Evolutionary conservation across 2,329 filamentous ascomycete species (phyloP).

Genomic region (Fusarium scirpi): DNA sequence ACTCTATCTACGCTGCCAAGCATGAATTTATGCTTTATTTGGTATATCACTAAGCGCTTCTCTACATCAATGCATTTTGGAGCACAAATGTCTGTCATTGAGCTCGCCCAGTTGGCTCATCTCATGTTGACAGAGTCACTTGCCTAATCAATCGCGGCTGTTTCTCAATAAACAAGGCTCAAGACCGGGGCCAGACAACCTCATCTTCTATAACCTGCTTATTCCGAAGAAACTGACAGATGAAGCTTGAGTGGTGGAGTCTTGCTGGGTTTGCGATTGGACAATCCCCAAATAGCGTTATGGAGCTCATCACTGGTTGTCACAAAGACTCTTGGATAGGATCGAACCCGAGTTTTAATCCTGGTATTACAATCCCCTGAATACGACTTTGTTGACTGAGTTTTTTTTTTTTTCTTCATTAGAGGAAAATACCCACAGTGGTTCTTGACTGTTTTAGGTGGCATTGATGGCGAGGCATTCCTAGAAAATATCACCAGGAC

Average conservation of each 20-base stretch:
- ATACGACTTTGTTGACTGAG: conserved; percentile 1
- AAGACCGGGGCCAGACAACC: not conserved
- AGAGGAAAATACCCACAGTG: not conserved
- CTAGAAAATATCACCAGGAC: not conserved
- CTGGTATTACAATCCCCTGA: conserved; percentile 9
- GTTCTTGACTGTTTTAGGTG: not conserved
- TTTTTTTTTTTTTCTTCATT: not conserved
- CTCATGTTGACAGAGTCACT: conserved; percentile 2
- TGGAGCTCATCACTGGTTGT: conserved; percentile 17
- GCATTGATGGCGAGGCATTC: not conserved
- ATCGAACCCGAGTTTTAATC: conserved; percentile 21
- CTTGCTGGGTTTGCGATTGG: conserved; percentile 4
- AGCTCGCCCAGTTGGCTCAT: conserved; percentile 32
- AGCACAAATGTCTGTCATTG: conserved; percentile 33
- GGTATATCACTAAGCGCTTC: not conserved
- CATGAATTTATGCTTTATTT: conserved; percentile 8
- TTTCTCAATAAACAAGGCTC: conserved; percentile 3
- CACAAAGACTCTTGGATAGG: conserved; percentile 21
- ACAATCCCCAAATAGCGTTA: conserved; percentile 18
- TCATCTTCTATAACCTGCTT: not conserved
- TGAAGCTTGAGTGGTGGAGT: conserved; percentile 20
- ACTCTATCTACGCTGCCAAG: conserved; percentile 3
- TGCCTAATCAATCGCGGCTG: conserved; percentile 16
- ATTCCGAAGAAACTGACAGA: conserved; percentile 1
- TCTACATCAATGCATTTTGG: not conserved